These are phyloP conservation scores for Zymoseptoria brevis DNA, from an alignment of 2,329 filamentous ascomycete genomes.

Conservation along the genomic window DNA sequence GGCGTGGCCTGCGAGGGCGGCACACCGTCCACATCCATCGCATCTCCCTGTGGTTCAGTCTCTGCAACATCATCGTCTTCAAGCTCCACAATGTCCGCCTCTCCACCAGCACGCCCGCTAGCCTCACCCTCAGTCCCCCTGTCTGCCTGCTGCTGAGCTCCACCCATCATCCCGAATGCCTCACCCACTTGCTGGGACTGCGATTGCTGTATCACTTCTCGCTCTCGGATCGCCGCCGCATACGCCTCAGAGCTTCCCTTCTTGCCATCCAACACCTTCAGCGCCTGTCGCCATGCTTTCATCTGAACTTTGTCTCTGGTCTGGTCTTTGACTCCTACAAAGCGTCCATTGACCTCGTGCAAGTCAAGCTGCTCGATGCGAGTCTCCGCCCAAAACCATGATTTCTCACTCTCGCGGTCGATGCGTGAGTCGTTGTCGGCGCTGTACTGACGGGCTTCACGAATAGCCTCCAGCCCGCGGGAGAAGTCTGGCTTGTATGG, in stretches of 20 bases:
- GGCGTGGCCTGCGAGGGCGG: background rate
- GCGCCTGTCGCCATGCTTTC: constrained; percentile 19
- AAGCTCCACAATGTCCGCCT: background rate
- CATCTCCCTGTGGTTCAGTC: background rate
- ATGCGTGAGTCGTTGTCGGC: constrained; percentile 43
- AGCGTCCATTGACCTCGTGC: constrained; percentile 20
- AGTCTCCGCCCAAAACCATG: constrained; percentile 52
- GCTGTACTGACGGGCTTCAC: constrained; percentile 42
- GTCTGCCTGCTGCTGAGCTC: constrained; percentile 1
- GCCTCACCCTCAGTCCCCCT: constrained; percentile 6
- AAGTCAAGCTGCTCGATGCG: constrained; percentile 50
- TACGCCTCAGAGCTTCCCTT: constrained; percentile 19
- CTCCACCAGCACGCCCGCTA: background rate
- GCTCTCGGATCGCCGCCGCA: constrained; percentile 17
- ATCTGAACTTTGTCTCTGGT: constrained; percentile 15
- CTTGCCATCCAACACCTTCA: constrained; percentile 24
- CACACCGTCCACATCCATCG: constrained; percentile 1
- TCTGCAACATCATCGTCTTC: constrained; percentile 5
- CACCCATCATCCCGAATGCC: constrained; percentile 11
- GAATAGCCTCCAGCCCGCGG: constrained; percentile 39
- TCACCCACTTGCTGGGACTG: constrained; percentile 9
- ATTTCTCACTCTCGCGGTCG: constrained; percentile 25
- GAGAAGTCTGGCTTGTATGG: constrained; percentile 7
- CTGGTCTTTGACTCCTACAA: constrained; percentile 15
- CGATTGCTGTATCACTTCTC: constrained; percentile 2